Conservation (phyloP, 2,329 filamentous ascomycete species). For the Zelopaecilomyces penicillatus region DNA sequence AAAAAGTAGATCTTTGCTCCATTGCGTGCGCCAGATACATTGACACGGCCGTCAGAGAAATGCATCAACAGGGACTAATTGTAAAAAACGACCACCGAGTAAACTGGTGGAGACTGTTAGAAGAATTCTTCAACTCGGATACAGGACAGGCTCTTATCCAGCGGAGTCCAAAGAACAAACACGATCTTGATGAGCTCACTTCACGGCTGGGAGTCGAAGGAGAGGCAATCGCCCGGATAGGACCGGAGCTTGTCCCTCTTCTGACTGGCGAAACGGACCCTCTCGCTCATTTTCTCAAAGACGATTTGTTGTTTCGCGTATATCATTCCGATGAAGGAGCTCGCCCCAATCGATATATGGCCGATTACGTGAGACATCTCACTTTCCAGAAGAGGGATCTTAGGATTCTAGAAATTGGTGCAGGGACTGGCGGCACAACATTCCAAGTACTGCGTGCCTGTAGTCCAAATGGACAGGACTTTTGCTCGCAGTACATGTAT, state of each 20-base stretch:
- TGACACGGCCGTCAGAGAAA: slow-evolving; percentile 3
- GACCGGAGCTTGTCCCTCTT: not conserved
- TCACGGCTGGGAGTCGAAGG: slow-evolving; percentile 1
- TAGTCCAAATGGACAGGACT: not conserved
- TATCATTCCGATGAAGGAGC: slow-evolving; percentile 4
- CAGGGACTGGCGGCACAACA: slow-evolving; percentile 26
- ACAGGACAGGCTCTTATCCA: not conserved
- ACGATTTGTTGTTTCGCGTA: slow-evolving; percentile 1
- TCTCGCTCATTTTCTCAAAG: slow-evolving; percentile 1
- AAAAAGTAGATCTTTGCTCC: slow-evolving; percentile 1
- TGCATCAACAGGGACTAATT: not conserved
- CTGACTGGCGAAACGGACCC: slow-evolving; percentile 2
- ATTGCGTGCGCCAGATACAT: slow-evolving; percentile 4
- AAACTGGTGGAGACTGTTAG: slow-evolving; percentile 2
- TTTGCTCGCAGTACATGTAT: slow-evolving; percentile 21
- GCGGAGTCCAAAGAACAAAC: not conserved
- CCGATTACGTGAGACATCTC: slow-evolving; percentile 3
- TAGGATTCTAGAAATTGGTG: slow-evolving; percentile 29
- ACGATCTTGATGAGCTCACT: slow-evolving; percentile 1
- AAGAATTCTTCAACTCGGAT: not conserved
- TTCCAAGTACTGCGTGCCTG: slow-evolving; percentile 13
- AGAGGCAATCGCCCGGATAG: slow-evolving; percentile 3
- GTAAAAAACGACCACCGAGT: slow-evolving; percentile 2
- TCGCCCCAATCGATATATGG: slow-evolving; percentile 3
- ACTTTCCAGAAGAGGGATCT: slow-evolving; percentile 19